Percentiles rank a stretch among this genome's conserved stretches.
These are phyloP conservation scores for Termitomyces sp. DNA, from an alignment of 768 basidiomycete genomes.

Conservation along the genomic window DNA sequence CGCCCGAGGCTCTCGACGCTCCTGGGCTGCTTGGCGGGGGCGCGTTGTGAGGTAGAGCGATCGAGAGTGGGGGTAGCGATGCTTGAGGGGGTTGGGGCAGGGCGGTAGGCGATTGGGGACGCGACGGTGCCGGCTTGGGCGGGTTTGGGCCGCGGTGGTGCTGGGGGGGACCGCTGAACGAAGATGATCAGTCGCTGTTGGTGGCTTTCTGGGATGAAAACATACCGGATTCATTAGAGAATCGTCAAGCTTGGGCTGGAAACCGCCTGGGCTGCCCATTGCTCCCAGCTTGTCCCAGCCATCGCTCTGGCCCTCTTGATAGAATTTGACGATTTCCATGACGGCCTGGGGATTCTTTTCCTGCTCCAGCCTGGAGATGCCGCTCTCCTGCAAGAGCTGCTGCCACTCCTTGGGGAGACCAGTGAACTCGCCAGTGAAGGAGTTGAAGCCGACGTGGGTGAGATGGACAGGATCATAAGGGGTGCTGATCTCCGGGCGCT, in stretches of 20 bases:
- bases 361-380: slow-evolving; percentile 91
- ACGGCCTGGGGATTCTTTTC: slow-evolving; percentile 98
- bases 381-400: slow-evolving; percentile 90
- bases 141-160: slow-evolving; percentile 48
- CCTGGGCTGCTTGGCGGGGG: slow-evolving; percentile 49
- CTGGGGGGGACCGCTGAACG: slow-evolving; percentile 40
- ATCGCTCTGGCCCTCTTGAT: slow-evolving; percentile 80
- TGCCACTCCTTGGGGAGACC: slow-evolving; percentile 99
- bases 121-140: slow-evolving; percentile 11
- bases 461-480: slow-evolving; percentile 99
- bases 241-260: slow-evolving; percentile 37
- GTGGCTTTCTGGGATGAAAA: too few relatives aligned
- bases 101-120: slow-evolving; percentile 44
- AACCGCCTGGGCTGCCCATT: slow-evolving; percentile 25
- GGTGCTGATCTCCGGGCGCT: slow-evolving; percentile 89
- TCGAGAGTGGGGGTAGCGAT: slow-evolving; percentile 67
- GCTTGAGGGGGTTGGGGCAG: slow-evolving; percentile 69
- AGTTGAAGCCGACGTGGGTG: slow-evolving; percentile 99
- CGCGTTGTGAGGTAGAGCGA: slow-evolving; percentile 82
- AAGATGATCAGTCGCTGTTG: too few relatives aligned
- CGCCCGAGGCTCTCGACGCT: slow-evolving; percentile 47
- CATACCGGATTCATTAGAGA: slow-evolving; percentile 50
- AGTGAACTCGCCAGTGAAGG: slow-evolving; percentile 96
- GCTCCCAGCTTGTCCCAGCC: slow-evolving; percentile 85
- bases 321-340: slow-evolving; percentile 98